phyloP scores from a whole-genome alignment of 257 asterid species.

The Perilla frutescens region DNA sequence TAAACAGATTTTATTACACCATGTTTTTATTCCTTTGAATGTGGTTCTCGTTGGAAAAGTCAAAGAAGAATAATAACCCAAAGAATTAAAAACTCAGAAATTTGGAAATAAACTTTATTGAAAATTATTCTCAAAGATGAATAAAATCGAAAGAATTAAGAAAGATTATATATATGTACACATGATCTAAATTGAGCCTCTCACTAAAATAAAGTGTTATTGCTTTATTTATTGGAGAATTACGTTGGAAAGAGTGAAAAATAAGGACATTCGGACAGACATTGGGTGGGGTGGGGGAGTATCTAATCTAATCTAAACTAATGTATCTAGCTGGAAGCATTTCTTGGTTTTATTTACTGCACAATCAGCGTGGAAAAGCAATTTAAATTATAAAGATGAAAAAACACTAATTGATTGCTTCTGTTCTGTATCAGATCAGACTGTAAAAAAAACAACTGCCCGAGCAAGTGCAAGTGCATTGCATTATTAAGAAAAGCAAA shows the following conservation, averaged over 20 bases:
- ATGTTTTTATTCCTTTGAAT: background rate
- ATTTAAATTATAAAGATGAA: background rate
- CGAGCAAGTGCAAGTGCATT: background rate
- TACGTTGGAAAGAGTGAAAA: background rate
- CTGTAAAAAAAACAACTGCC: background rate
- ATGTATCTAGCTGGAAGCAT: conserved; percentile 4
- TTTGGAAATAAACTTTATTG: no score
- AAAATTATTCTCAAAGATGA: no score
- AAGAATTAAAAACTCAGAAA: background rate
- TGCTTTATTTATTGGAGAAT: no score
- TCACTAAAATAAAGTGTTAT: no score
- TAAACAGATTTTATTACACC: conserved; percentile 7
- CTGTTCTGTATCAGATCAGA: background rate
- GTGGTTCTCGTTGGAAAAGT: background rate
- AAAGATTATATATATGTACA: no score
- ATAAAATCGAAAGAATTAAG: no score
- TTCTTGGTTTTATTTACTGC: background rate
- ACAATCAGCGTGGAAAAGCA: background rate
- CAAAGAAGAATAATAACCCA: background rate
- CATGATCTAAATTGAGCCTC: no score
- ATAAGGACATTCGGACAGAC: conserved; percentile 10
- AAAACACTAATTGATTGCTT: background rate
- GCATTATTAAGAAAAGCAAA: background rate
- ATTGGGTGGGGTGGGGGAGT: background rate
- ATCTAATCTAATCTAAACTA: no score